A percentile compares a stretch with the other conserved stretches of the same genome.
phyloP scores from a whole-genome alignment of 768 basidiomycete genomes.

The Russula olivacea region DNA sequence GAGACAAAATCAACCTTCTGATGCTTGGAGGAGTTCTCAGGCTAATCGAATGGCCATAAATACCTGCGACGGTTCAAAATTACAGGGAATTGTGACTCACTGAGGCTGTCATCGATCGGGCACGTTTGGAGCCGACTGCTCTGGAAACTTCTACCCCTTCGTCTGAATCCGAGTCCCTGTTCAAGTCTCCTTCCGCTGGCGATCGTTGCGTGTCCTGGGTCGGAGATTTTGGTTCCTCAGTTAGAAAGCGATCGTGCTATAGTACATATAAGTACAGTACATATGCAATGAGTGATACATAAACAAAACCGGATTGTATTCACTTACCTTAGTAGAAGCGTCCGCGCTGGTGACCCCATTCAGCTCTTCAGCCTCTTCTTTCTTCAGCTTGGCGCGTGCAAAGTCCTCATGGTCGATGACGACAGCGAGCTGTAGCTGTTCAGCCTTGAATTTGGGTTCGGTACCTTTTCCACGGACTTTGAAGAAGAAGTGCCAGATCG shows the following conservation, averaged over 20 bases:
- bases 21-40: background rate
- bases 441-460: background rate
- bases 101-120: background rate
- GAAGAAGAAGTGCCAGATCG: background rate
- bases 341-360: background rate
- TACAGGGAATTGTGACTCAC: background rate
- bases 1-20: background rate
- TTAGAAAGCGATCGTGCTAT: too few species aligned
- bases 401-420: background rate
- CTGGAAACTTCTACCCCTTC: background rate
- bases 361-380: background rate
- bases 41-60: background rate
- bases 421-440: too few species aligned
- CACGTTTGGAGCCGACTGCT: background rate
- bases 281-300: background rate
- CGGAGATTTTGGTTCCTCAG: too few species aligned
- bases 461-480: background rate
- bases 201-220: too few species aligned
- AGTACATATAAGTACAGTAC: too few species aligned
- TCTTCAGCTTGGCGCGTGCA: background rate
- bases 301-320: background rate
- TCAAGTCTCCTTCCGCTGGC: too few species aligned
- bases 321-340: background rate
- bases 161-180: too few species aligned
- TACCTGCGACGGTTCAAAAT: background rate